Percentiles rank a stretch among this genome's conserved stretches.
phyloP scores from a whole-genome alignment of 768 basidiomycete genomes.

The Coprinopsis cinerea region DNA sequence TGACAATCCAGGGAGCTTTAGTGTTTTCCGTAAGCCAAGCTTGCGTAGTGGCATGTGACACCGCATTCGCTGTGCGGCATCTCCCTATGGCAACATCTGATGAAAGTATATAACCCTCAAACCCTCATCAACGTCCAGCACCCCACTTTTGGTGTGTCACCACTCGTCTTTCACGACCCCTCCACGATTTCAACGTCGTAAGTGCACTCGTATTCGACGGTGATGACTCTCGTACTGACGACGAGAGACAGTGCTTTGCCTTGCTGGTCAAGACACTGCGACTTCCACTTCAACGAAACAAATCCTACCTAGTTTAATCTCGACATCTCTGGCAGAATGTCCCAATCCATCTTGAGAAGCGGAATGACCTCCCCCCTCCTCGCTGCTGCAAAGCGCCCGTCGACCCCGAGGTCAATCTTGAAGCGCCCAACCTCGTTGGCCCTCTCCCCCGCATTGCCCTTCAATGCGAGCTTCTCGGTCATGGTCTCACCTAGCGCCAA shows the following conservation, averaged over 20 bases:
- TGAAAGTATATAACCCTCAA: conserved; percentile 3
- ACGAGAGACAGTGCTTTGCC: conserved; percentile 25
- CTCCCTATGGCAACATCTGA: conserved; percentile 10
- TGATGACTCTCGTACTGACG: conserved; percentile 1
- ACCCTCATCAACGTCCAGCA: neutral
- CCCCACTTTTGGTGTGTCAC: conserved; percentile 26
- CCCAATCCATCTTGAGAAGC: conserved; percentile 31
- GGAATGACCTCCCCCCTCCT: conserved; percentile 28
- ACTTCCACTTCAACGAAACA: conserved; percentile 21
- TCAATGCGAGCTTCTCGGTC: conserved; percentile 27
- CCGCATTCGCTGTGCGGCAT: neutral
- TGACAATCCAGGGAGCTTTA: neutral
- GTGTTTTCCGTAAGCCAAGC: too few relatives aligned
- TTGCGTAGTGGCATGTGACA: conserved; percentile 7
- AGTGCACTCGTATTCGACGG: conserved; percentile 1
- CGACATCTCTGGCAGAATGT: conserved; percentile 26
- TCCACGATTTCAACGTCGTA: conserved; percentile 12
- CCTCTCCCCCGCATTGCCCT: conserved; percentile 28
- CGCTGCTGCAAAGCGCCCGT: conserved; percentile 18
- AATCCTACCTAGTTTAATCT: conserved; percentile 10
- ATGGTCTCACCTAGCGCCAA: conserved; percentile 25
- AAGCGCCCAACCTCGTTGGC: conserved; percentile 34
- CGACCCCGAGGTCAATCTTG: conserved; percentile 31
- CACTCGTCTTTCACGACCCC: conserved; percentile 17
- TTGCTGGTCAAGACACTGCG: conserved; percentile 45